Base-by-base conservation (phyloP, 192 early-diverging fungal genomes). In the Rhizoclosmatium globosum region DNA sequence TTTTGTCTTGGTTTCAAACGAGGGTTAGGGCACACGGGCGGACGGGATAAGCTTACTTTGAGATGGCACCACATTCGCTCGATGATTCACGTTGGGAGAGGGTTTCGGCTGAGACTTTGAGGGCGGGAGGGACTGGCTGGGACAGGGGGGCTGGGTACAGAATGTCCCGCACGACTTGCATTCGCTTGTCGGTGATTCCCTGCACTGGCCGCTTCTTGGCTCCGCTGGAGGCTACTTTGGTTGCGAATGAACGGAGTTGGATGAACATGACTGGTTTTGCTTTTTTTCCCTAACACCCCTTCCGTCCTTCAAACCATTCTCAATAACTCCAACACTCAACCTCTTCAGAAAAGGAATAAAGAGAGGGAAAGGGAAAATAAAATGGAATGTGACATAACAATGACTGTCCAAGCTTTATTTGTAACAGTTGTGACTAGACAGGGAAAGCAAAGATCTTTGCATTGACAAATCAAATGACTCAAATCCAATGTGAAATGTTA, bases 51-150 rank as follows among this genome's bases (percentile, higher is more conserved):
- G 7, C 19, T 45, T 47, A 68, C 66, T 41, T 68, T 68, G n/a
- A 68, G 6, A 68, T 47, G 66, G 47, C 66, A 68, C 72, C 72
- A 74, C 72, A 74, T 74, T 39, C 72, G 72, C 59, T 74, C 72
- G 15, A 74, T 62, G 17, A 74, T 39, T 74, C 72, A 6, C 59
- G 72, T 59, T 74, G 72, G 4, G 72, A 46, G n/a, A 74, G 72
- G 9, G 72, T 45, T 45, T 59, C 72, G 45, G 59, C 56, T 23
- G 58, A 19, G 7, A 45, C 72, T 19, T 7, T 23, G 19, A 74
- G 72, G 17, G 60, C 38, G 17, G 56, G 9, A 7, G 72, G 72
- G 15, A 47, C 7, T 21, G 38, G 1, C 46, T n/a, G 2, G 1
- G 57, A 41, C 9, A 44, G 4, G 6, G 72, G 72, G 6, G 72